Evolutionary conservation across 1,139 yeast genomes (phyloP), one percentile per base, ranked within the genome.

Genomic region (Geotrichum carabidarum): DNA sequence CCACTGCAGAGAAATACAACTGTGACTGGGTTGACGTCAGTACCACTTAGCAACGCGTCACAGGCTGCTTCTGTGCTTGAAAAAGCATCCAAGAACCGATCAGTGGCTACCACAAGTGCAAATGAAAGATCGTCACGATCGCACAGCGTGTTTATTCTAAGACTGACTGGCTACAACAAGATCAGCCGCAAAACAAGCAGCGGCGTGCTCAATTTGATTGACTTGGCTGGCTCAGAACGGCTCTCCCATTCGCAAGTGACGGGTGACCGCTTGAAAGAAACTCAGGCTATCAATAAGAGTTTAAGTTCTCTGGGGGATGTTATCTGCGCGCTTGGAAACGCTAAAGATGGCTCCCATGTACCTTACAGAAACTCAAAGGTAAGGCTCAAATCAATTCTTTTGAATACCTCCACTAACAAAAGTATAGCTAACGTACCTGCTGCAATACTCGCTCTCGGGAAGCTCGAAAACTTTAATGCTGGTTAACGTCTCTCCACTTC

Each of bases 301-400:
- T 75, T 93, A 53, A 87, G 97, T 59, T 80, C 91, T 55, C 76
- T 93, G 31, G 96, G 97, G 0, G 97, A 91, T 70, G 99, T 94
- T 1, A 90, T 93, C 6, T 77, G 81, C 60, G 83, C 96, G 0
- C 75, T 94, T 48, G 83, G 54, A 36, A 48, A 59, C 17, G 59
- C 59, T 17, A 56, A 63, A 35, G 60, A 66, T 57, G 63, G 63
- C 30, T 52, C 60, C 7, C 84, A 81, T 59, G 68, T 80, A 12
- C 86, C 86, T 0, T 81, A 78, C 65, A 69, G 86, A 55, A 80
- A 81, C 65, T 76, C 84, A 32, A 78, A 57, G 40, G 51, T 48
- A 38, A 30, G 44, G 5, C 40, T 58, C 57, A 49, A 34, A 12
- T 34, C 6, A 4, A 11, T 12, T 4, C 37, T 12, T 34, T 34